These are phyloP conservation scores for Leccinum solheimii DNA, from an alignment of 1,284 basidiomycete genomes.

Conservation along the genomic window DNA sequence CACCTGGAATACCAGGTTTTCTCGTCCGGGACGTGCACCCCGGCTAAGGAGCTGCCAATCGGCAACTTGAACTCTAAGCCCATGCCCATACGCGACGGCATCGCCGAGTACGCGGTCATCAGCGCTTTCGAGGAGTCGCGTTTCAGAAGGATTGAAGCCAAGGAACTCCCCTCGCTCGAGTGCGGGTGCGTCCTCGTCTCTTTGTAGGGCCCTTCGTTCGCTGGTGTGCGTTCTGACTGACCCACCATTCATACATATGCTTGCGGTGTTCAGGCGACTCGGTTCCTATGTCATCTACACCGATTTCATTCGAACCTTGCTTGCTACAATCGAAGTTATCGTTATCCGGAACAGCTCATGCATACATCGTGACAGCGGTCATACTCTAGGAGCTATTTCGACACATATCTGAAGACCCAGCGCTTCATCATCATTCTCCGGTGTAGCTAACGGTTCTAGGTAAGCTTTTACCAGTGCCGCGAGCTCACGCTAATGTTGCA, in stretches of 20 bases:
- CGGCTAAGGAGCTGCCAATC: constrained; percentile 87
- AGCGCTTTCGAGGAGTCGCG: constrained; percentile 76
- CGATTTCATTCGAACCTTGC: background rate
- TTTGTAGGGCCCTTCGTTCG: background rate
- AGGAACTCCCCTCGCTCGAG: constrained; percentile 79
- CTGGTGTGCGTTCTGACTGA: background rate
- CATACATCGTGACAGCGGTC: background rate
- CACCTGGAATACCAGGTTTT: constrained; percentile 85
- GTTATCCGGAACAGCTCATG: background rate
- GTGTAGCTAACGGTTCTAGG: background rate
- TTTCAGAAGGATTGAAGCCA: constrained; percentile 70
- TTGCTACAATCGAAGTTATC: background rate
- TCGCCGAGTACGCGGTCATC: constrained; percentile 88
- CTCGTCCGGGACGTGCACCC: constrained; percentile 57
- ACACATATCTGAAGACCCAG: background rate
- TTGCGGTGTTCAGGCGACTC: background rate
- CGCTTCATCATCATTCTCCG: background rate
- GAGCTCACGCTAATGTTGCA: background rate
- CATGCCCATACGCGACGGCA: constrained; percentile 70
- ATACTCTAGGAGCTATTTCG: background rate
- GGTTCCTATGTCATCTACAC: background rate
- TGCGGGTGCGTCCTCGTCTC: constrained; percentile 69
- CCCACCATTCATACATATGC: background rate
- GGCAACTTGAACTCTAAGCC: constrained; percentile 79
- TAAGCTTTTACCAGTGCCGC: background rate